phyloP scores from a whole-genome alignment of 2,329 filamentous ascomycete species.

The Plenodomus tracheiphilus region DNA sequence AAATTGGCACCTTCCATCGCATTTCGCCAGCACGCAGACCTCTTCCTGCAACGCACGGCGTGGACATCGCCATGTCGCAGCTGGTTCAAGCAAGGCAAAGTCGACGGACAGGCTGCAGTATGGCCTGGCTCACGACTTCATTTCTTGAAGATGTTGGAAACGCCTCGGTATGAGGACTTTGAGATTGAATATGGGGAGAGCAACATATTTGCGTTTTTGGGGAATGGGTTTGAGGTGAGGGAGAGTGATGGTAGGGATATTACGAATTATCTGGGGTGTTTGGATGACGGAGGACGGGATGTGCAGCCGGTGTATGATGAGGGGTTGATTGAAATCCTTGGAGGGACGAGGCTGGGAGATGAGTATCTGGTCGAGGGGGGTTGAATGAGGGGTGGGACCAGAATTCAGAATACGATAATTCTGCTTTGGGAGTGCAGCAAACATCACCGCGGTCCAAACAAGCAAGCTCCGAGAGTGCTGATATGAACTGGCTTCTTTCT shows the following conservation, averaged over 20 bases:
- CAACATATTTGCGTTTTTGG: conserved; percentile 29
- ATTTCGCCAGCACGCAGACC: conserved; percentile 27
- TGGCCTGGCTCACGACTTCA: conserved; percentile 27
- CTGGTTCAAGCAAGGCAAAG: conserved; percentile 30
- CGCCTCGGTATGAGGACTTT: conserved; percentile 25
- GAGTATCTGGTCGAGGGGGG: conserved; percentile 27
- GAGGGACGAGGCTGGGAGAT: conserved; percentile 37
- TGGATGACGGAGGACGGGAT: conserved; percentile 44
- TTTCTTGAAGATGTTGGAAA: conserved; percentile 27
- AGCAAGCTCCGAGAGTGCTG: no score
- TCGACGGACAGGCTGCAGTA: conserved; percentile 25
- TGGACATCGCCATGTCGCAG: conserved; percentile 27
- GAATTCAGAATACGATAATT: no score
- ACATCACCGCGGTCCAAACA: no score
- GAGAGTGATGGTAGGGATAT: conserved; percentile 54
- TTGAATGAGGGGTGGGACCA: not conserved
- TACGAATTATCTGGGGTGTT: conserved; percentile 49
- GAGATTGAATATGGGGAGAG: conserved; percentile 21
- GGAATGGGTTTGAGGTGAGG: conserved; percentile 46
- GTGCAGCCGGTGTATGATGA: conserved; percentile 48
- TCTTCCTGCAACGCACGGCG: conserved; percentile 28
- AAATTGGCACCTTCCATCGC: conserved; percentile 12
- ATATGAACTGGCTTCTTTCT: not conserved
- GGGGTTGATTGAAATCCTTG: conserved; percentile 43
- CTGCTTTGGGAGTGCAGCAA: no score